Percentiles rank a stretch among this genome's conserved stretches.
phyloP scores from a whole-genome alignment of 2,329 filamentous ascomycete species.

The Penicillium vulpinum region DNA sequence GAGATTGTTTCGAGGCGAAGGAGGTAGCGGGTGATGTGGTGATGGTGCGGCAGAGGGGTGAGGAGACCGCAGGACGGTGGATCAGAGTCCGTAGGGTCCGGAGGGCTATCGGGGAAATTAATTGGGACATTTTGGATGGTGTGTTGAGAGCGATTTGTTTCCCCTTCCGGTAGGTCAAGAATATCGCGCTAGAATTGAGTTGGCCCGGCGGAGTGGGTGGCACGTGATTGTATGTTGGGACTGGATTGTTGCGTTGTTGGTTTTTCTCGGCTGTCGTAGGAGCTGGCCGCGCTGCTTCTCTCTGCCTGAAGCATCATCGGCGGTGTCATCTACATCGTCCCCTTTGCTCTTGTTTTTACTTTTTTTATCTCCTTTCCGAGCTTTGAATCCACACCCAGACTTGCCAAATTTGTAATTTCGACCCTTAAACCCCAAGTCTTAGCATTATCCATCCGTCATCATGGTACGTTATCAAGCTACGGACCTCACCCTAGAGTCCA shows the following conservation, averaged over 20 bases:
- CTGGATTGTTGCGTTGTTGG: conserved; percentile 27
- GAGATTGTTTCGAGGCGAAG: conserved; percentile 20
- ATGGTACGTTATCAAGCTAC: conserved; percentile 35
- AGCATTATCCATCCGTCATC: conserved; percentile 17
- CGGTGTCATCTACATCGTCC: conserved; percentile 17
- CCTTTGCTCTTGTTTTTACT: conserved; percentile 12
- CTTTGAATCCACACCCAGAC: background rate
- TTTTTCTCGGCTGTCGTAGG: conserved; percentile 25
- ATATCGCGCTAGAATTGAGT: conserved; percentile 17
- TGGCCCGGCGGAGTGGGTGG: background rate
- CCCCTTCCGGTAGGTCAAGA: conserved; percentile 1
- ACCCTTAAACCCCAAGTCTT: background rate
- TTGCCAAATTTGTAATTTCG: background rate
- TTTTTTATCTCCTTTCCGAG: conserved; percentile 6
- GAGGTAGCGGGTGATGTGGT: conserved; percentile 19
- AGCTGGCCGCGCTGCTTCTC: conserved; percentile 40
- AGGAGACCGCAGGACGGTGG: conserved; percentile 26
- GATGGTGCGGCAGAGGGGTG: conserved; percentile 25
- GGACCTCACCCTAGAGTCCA: conserved; percentile 10
- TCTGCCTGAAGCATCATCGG: conserved; percentile 23
- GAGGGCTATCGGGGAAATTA: conserved; percentile 37
- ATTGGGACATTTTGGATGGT: conserved; percentile 33
- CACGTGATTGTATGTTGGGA: conserved; percentile 25
- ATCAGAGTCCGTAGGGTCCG: conserved; percentile 37
- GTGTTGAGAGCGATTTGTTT: background rate